Percentiles rank a stretch among this genome's conserved stretches.
Conservation (phyloP, 2,329 filamentous ascomycete species). For the Aspergillus transmontanensis region DNA sequence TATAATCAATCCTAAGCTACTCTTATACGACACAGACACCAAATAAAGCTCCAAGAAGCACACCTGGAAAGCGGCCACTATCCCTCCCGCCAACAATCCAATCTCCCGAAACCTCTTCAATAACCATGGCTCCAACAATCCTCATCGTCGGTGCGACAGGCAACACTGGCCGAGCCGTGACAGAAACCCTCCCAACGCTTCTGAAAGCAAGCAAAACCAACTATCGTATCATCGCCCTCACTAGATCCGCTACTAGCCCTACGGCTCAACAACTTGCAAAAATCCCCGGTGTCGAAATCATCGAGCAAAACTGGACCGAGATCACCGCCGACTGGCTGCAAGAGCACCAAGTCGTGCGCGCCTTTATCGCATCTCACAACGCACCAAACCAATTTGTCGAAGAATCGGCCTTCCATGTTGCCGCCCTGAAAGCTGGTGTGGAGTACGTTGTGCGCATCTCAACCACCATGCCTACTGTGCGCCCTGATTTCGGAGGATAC, state of each 20-base stretch:
- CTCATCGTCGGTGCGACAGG: slow-evolving; percentile 43
- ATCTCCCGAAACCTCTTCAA: too few species aligned
- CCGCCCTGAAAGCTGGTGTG: slow-evolving; percentile 40
- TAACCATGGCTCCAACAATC: slow-evolving; percentile 36
- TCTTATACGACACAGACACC: too few species aligned
- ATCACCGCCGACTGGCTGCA: slow-evolving; percentile 47
- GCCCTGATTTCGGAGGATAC: slow-evolving; percentile 37
- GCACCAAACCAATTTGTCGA: slow-evolving; percentile 44
- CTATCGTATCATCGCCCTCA: slow-evolving; percentile 35
- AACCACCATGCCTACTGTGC: slow-evolving; percentile 40
- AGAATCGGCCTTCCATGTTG: slow-evolving; percentile 41
- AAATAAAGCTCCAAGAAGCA: too few species aligned
- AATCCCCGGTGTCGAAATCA: slow-evolving; percentile 38
- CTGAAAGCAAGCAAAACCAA: slow-evolving; percentile 18
- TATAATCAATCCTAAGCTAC: too few species aligned
- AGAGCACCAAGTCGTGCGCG: slow-evolving; percentile 36
- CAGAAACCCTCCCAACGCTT: slow-evolving; percentile 29
- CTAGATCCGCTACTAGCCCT: slow-evolving; percentile 29
- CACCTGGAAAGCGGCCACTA: too few species aligned
- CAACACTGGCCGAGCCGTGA: slow-evolving; percentile 38
- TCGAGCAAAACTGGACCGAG: slow-evolving; percentile 40
- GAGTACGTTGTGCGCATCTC: slow-evolving; percentile 49
- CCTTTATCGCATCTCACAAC: slow-evolving; percentile 46
- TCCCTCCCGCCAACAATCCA: too few species aligned
- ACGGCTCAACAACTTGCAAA: slow-evolving; percentile 30